Conservation (phyloP, 371 early-diverging fungal genomes). For the Circinella minor region DNA sequence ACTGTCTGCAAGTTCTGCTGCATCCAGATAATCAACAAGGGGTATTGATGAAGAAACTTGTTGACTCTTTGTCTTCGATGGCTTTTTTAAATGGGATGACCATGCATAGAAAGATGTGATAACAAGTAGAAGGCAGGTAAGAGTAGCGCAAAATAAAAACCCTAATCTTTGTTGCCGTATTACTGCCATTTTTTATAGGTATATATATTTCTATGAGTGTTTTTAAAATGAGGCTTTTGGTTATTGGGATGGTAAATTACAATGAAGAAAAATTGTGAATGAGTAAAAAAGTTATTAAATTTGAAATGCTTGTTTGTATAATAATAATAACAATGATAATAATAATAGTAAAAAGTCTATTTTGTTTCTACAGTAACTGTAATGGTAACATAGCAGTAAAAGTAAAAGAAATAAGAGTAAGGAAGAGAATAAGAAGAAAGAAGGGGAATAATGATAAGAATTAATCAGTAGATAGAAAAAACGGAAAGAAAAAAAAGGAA, state of each 20-base stretch:
- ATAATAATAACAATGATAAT: too few relatives aligned
- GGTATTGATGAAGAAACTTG: neutral
- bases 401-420: neutral
- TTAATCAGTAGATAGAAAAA: neutral
- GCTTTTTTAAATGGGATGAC: conserved; percentile 1
- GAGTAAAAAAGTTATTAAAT: too few relatives aligned
- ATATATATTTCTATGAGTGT: too few relatives aligned
- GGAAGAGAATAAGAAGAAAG: conserved; percentile 3
- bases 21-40: conserved; percentile 7
- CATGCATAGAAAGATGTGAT: conserved; percentile 14
- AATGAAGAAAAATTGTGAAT: too few relatives aligned
- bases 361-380: too few relatives aligned
- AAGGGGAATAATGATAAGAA: too few relatives aligned
- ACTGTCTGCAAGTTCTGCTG: neutral
- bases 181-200: conserved; percentile 7
- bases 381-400: neutral
- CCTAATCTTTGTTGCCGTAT: conserved; percentile 5
- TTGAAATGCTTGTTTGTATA: too few relatives aligned
- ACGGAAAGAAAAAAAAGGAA: neutral
- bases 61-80: neutral
- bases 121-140: conserved; percentile 7
- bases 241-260: too few relatives aligned
- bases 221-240: too few relatives aligned
- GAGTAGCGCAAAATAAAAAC: neutral
- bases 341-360: too few relatives aligned